These are phyloP conservation scores for Aspergillus conjunctus DNA, from an alignment of 495 filamentous ascomycete species.

Conservation along the genomic window DNA sequence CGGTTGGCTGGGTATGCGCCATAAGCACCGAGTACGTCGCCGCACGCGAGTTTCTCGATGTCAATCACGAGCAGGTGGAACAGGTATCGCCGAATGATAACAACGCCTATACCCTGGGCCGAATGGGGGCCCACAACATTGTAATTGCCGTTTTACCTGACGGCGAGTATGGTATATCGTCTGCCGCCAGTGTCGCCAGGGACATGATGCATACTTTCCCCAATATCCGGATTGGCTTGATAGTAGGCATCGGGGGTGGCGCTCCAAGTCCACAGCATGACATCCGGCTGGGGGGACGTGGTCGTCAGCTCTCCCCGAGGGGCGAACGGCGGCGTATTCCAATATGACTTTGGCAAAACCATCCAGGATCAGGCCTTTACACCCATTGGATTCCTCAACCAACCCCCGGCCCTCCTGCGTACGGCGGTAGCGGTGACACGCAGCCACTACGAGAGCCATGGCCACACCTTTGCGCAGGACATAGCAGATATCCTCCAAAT, in stretches of 20 bases:
- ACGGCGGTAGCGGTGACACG: not conserved
- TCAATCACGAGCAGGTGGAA: not conserved
- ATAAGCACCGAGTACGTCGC: not conserved
- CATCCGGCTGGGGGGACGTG: slow-evolving; percentile 11
- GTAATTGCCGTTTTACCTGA: slow-evolving; percentile 6
- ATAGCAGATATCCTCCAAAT: not conserved
- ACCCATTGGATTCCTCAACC: slow-evolving; percentile 1
- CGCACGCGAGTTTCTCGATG: not conserved
- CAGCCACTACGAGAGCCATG: not conserved
- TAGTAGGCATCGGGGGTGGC: slow-evolving; percentile 10
- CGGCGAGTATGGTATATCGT: not conserved
- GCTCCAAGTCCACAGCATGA: not conserved
- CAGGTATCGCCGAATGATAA: slow-evolving; percentile 1
- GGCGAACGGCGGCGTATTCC: not conserved
- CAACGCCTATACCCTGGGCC: slow-evolving; percentile 1
- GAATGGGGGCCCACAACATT: slow-evolving; percentile 9
- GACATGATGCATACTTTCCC: slow-evolving; percentile 5
- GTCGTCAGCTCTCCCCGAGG: slow-evolving; percentile 4
- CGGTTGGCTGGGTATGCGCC: slow-evolving; percentile 12
- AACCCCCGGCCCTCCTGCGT: not conserved
- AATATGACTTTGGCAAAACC: slow-evolving; percentile 12
- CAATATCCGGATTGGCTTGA: slow-evolving; percentile 5
- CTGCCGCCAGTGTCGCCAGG: slow-evolving; percentile 4
- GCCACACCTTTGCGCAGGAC: not conserved
- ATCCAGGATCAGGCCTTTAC: not conserved